Evolutionary conservation across 495 filamentous ascomycete species (phyloP), one percentile per base, ranked within the genome.

Genomic region (Hyaloscypha variabilis): DNA sequence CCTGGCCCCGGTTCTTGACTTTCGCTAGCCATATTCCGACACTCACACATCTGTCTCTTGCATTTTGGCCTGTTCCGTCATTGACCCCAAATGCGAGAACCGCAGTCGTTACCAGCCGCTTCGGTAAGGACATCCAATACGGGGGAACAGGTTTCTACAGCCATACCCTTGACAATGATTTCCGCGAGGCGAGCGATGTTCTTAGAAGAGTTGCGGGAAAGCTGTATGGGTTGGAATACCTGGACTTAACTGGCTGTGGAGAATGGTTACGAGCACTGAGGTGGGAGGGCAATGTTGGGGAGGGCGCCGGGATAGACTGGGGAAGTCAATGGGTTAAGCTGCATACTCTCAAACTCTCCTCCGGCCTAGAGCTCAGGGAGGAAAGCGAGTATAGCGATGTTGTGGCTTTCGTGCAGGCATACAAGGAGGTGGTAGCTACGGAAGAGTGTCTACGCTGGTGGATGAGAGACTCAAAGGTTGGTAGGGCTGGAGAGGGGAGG

Each of bases 191-290:
- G 1, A 85, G 90, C 1, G 76, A 80, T 46, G 77, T 95, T 3
- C 76, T 96, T 2, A 83, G 88, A n/a, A 82, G 85, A 14, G 79
- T 97, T 0, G 90, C 88, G 60, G 80, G 79, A 28, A 78, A 76
- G 14, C 83, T 90, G 1, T 91, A 93, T 71, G 83, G 86, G 53
- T 79, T 97, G 2, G 85, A 91, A 73, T 93, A 88, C 76, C 82
- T 97, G 0, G 92, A 95, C 71, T 76, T 97, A 17, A 90, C 90
- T 64, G 92, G 91, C 19, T 97, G 93, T 73, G 76, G 74, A 0
- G 79, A 82, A 19, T 97, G 93, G 93, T 72, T 85, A 31, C 74
- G 77, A 4, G 90, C 90, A 1, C 74, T 96, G n/a, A 75, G 69
- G 14, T 84, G 80, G 69, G 58, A 13, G 23, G 56, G 56, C 21